Percentiles rank a stretch among this genome's conserved stretches.
These are phyloP conservation scores for Tolypocladium tundrense DNA, from an alignment of 2,329 filamentous ascomycete genomes.

Conservation along the genomic window DNA sequence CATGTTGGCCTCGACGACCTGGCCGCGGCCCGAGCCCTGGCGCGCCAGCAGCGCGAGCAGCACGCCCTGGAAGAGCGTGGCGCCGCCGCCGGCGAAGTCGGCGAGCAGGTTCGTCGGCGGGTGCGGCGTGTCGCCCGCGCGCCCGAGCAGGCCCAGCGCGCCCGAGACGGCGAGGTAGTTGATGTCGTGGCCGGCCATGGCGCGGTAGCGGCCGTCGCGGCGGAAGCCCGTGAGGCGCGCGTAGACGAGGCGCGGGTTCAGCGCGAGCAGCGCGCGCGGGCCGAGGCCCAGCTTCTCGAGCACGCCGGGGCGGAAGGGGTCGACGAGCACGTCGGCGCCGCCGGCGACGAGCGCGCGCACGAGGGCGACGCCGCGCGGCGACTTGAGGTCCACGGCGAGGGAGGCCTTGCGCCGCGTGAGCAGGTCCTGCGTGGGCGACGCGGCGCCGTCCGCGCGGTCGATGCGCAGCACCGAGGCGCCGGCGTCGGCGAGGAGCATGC, in stretches of 20 bases:
- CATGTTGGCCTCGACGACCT: conserved; percentile 95
- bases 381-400: conserved; percentile 71
- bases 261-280: conserved; percentile 53
- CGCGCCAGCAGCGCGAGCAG: conserved; percentile 67
- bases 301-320: conserved; percentile 86
- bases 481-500: conserved; percentile 80
- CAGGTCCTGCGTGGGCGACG: conserved; percentile 51
- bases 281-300: conserved; percentile 75
- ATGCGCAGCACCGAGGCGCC: conserved; percentile 82
- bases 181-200: conserved; percentile 92
- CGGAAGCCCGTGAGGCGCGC: conserved; percentile 86
- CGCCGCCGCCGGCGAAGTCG: conserved; percentile 86
- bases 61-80: conserved; percentile 71
- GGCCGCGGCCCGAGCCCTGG: conserved; percentile 55
- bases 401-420: conserved; percentile 75
- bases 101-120: conserved; percentile 77
- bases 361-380: conserved; percentile 49
- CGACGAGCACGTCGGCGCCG: conserved; percentile 80
- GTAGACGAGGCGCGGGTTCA: conserved; percentile 70
- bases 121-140: conserved; percentile 57
- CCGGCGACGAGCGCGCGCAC: conserved; percentile 55
- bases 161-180: conserved; percentile 91
- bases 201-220: conserved; percentile 71
- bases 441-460: conserved; percentile 47
- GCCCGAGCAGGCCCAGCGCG: conserved; percentile 65